Base-by-base conservation (phyloP, 2,329 filamentous ascomycete genomes). In the Arthrocladium fulminans region DNA sequence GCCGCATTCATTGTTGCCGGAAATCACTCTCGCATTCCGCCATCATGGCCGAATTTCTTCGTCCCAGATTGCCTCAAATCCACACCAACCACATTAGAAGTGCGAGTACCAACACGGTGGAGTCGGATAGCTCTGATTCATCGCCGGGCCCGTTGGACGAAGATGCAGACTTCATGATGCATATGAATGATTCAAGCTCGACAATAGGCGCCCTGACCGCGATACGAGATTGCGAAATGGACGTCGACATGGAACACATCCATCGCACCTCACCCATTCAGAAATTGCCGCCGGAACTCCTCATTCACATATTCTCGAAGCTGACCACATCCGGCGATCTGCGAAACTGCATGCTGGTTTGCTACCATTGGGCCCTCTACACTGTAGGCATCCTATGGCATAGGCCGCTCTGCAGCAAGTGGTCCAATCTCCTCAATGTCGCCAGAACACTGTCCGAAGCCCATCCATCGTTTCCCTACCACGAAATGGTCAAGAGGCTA, bases 351-450 rank as follows among this genome's bases (percentile, higher is more conserved):
- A 89, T 97, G 86, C 74, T 92, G 55, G 89, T 95, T n/a, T 96
- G 84, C 61, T 89, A 88, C 67, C 80, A 84, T 54, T 98, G 92
- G 92, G 86, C 92, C 23, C 76, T 84, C 54, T 96, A 96, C 63
- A 84, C 86, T 45, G 92, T 97, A 57, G 90, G 92, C 54, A 77
- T 95, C 56, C 75, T 98, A 19, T 98, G 92, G 92, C 89, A 96
- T 66, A 79, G 92, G 32, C 92, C 92, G 1, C 82, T 87, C 23
- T 97, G 92, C 70, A 88, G 84, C 60, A 87, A 81, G 59, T 96
- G 88, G 85, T 68, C 75, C 10, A 88, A 88, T 62, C 80, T 96
- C 59, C 74, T 81, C 60, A 83, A 73, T 56, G 92, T 98, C 57
- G 89, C 88, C 61, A 74, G 77, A 50, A 89, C 90, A 1, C 46